A percentile compares a stretch with the other conserved stretches of the same genome.
phyloP scores from a whole-genome alignment of 2,329 filamentous ascomycete genomes.

The Fonsecaea nubica region DNA sequence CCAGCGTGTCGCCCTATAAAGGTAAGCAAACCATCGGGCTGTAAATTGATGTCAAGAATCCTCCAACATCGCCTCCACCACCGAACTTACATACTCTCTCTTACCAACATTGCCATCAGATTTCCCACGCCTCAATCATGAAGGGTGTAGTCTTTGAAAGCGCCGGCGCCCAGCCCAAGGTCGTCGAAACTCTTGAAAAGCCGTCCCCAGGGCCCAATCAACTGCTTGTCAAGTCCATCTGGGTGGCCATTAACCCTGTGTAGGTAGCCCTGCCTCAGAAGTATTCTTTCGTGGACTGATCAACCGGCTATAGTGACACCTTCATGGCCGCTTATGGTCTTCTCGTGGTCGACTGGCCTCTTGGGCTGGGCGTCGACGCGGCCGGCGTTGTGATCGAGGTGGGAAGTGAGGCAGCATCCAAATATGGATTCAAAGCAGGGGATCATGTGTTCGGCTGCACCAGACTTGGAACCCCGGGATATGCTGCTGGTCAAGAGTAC shows the following conservation, averaged over 20 bases:
- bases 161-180: constrained; percentile 31
- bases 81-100: neutral
- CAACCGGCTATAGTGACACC: constrained; percentile 37
- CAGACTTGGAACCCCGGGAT: constrained; percentile 40
- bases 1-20: neutral
- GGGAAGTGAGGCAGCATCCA: constrained; percentile 41
- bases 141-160: constrained; percentile 33
- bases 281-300: constrained; percentile 10
- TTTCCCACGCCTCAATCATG: constrained; percentile 20
- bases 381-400: constrained; percentile 44
- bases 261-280: constrained; percentile 29
- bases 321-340: constrained; percentile 42
- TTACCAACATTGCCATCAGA: neutral
- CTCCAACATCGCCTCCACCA: neutral
- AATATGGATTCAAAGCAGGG: constrained; percentile 42
- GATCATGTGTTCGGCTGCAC: constrained; percentile 45
- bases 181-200: constrained; percentile 38
- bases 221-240: constrained; percentile 45
- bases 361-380: constrained; percentile 43
- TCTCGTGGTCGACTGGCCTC: constrained; percentile 44
- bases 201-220: constrained; percentile 42
- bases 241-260: constrained; percentile 45
- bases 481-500: constrained; percentile 44
- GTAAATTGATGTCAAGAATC: neutral
- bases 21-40: neutral